Evolutionary conservation across 2,329 filamentous ascomycete species (phyloP).

Genomic region (Colletotrichum liriopes): DNA sequence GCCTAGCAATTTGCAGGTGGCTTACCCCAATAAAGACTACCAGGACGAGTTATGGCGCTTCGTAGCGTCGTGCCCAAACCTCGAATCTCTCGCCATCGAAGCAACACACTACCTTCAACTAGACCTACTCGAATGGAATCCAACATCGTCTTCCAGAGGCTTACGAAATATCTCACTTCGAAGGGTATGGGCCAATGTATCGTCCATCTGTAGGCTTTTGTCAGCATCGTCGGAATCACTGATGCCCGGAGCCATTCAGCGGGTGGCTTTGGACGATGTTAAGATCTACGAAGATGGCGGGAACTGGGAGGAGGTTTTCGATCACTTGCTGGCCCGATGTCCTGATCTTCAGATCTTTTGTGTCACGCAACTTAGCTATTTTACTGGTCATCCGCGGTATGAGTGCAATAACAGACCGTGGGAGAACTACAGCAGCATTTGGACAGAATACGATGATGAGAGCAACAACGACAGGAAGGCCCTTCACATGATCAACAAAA

Average conservation of each 20-base stretch:
- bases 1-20: constrained; percentile 28
- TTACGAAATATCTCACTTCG: constrained; percentile 5
- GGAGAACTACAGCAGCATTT: constrained; percentile 1
- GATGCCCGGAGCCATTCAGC: background rate
- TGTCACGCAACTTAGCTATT: constrained; percentile 22
- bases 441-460: constrained; percentile 10
- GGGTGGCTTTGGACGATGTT: constrained; percentile 7
- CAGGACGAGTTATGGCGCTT: constrained; percentile 25
- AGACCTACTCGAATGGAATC: constrained; percentile 12
- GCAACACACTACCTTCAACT: constrained; percentile 27
- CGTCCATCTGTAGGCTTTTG: constrained; percentile 3
- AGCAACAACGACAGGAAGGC: background rate
- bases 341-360: constrained; percentile 13
- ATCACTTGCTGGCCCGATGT: constrained; percentile 2
- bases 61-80: constrained; percentile 18
- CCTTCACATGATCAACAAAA: constrained; percentile 5
- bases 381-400: constrained; percentile 14
- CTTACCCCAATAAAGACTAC: constrained; percentile 25
- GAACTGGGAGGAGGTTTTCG: constrained; percentile 22
- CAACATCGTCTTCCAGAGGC: background rate
- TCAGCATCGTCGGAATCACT: background rate
- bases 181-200: constrained; percentile 8
- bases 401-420: constrained; percentile 13
- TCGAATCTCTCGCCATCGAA: constrained; percentile 25
- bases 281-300: constrained; percentile 25